Evolutionary conservation across 495 filamentous ascomycete genomes (phyloP).

Genomic region (Podospora comata): DNA sequence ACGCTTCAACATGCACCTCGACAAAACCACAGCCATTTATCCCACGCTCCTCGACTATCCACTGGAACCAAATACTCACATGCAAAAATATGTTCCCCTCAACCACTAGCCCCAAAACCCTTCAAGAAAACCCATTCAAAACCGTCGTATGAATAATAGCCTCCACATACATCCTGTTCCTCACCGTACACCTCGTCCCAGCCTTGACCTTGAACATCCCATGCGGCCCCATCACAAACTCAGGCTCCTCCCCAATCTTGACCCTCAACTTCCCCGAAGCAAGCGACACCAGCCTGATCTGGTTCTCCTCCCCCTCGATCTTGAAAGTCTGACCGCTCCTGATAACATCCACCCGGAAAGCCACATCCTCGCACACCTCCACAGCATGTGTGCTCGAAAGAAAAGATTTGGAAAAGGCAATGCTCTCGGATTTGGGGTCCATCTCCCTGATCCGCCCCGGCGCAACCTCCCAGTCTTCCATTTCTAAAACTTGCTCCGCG

Average conservation of each 20-base stretch:
- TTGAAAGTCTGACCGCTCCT: slow-evolving; percentile 25
- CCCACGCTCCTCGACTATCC: no score
- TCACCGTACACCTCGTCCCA: slow-evolving; percentile 20
- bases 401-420: slow-evolving; percentile 43
- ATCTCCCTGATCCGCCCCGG: slow-evolving; percentile 24
- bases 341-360: slow-evolving; percentile 36
- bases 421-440: slow-evolving; percentile 25
- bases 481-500: slow-evolving; percentile 32
- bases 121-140: slow-evolving; percentile 9
- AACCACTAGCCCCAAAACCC: no score
- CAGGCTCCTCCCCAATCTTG: slow-evolving; percentile 26
- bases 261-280: slow-evolving; percentile 38
- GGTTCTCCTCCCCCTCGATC: slow-evolving; percentile 21
- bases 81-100: no score
- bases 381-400: slow-evolving; percentile 29
- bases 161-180: slow-evolving; percentile 36
- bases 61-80: no score
- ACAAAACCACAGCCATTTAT: no score
- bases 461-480: slow-evolving; percentile 36
- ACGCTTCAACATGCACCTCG: no score
- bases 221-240: slow-evolving; percentile 37
- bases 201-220: slow-evolving; percentile 32
- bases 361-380: slow-evolving; percentile 31
- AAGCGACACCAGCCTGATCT: slow-evolving; percentile 35
- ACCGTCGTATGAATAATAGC: slow-evolving; percentile 36